Percentiles rank a stretch among this genome's conserved stretches.
phyloP scores from a whole-genome alignment of 768 basidiomycete genomes.

The Paxillus rubicundulus region DNA sequence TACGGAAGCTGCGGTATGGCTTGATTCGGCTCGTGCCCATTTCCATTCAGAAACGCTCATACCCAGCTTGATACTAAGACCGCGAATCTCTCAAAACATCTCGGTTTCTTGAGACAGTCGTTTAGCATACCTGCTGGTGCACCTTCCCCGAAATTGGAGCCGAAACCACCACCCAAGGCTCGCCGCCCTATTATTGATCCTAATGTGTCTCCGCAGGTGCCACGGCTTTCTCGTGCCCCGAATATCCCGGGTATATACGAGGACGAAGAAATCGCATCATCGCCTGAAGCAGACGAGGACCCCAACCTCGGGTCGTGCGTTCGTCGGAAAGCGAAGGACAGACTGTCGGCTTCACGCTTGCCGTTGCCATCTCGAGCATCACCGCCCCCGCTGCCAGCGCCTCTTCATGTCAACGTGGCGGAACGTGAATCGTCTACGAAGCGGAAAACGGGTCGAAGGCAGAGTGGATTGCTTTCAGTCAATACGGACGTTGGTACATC shows the following conservation, averaged over 20 bases:
- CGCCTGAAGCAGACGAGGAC: slow-evolving; percentile 43
- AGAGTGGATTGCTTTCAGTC: slow-evolving; percentile 56
- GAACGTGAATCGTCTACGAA: slow-evolving; percentile 32
- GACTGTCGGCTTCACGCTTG: slow-evolving; percentile 47
- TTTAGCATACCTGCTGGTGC: slow-evolving; percentile 41
- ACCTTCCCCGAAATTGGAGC: slow-evolving; percentile 35
- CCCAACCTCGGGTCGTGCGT: slow-evolving; percentile 34
- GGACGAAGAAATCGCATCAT: slow-evolving; percentile 56
- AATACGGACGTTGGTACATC: slow-evolving; percentile 28
- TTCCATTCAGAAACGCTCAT: slow-evolving; percentile 5
- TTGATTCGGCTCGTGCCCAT: slow-evolving; percentile 17
- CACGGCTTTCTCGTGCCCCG: slow-evolving; percentile 62
- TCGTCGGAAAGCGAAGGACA: slow-evolving; percentile 47
- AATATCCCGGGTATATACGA: slow-evolving; percentile 66
- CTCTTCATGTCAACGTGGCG: slow-evolving; percentile 34
- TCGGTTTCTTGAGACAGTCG: slow-evolving; percentile 62
- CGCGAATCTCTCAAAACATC: slow-evolving; percentile 59
- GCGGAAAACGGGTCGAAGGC: slow-evolving; percentile 32
- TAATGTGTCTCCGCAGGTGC: slow-evolving; percentile 45
- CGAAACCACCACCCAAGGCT: slow-evolving; percentile 49
- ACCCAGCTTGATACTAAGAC: slow-evolving; percentile 37
- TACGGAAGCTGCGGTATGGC: slow-evolving; percentile 69
- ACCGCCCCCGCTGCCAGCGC: slow-evolving; percentile 35
- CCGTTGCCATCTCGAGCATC: slow-evolving; percentile 45
- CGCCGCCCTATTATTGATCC: slow-evolving; percentile 46